Base-by-base conservation (phyloP, 1,284 basidiomycete genomes). In the Moniliella sp. region DNA sequence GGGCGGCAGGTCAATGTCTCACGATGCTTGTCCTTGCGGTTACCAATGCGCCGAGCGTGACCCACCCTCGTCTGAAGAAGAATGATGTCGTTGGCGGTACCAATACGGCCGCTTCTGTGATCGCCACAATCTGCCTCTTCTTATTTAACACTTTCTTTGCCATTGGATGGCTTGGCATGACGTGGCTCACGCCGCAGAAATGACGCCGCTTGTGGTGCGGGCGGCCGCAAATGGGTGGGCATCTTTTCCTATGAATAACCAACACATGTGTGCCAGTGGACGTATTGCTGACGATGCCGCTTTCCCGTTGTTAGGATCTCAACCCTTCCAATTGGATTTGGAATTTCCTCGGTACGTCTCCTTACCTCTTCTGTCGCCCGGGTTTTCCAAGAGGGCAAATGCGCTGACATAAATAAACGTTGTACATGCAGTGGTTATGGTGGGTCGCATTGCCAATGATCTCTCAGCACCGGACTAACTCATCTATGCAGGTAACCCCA, bases 321-420 rank as follows among this genome's bases (percentile, higher is more conserved):
- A 1, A 32, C 33, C 8, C 27, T 11, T 14, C 28, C 30, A 39
- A 39, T 21, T 39, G 37, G 37, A 11, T 25, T 15, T 14, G 4
- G 31, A 41, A 34, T 33, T 67, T 67, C 42, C 61, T 65, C 5
- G 12, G 57, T 36, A 15, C 36, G 16, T 48, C n/a, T n/a, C n/a
- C n/a, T n/a, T n/a, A n/a, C n/a, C n/a, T n/a, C n/a, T n/a, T n/a
- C n/a, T n/a, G n/a, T n/a, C n/a, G n/a, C n/a, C n/a, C n/a, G n/a
- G n/a, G n/a, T n/a, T n/a, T n/a, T n/a, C n/a, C n/a, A n/a, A n/a
- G n/a, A n/a, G n/a, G n/a, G n/a, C n/a, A n/a, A n/a, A n/a, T n/a
- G n/a, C n/a, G n/a, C n/a, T n/a, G n/a, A n/a, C n/a, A n/a, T n/a
- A n/a, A n/a, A n/a, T n/a, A n/a, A n/a, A n/a, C n/a, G n/a, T n/a